Evolutionary conservation across 2,329 filamentous ascomycete genomes (phyloP), one percentile per base, ranked within the genome.

Genomic region (Aspergillus spinulosporus): DNA sequence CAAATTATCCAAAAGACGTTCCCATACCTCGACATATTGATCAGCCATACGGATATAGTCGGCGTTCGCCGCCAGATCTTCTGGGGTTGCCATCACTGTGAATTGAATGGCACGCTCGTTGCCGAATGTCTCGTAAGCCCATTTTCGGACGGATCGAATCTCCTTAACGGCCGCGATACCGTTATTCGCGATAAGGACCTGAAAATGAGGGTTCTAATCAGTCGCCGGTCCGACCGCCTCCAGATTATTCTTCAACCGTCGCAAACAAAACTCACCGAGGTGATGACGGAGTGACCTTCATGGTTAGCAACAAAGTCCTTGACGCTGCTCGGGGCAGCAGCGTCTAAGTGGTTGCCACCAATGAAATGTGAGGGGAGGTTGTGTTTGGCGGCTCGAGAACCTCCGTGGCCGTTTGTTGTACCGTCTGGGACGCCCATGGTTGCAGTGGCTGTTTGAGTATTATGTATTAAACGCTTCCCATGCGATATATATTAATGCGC

Each of bases 11-110:
- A 5, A 32, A 15, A 49, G 14, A 15, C 32, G 11, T 49, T 48
- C 51, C 66, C 78, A 52, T 73, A 84, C 82, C 80, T 99, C 94
- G 67, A 99, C 94, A 76, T 99, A 99, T 83, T 97, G 91, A 78
- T 99, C 94, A 34, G 94, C 94, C 94, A 99, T 97, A 74, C 94
- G 87, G 74, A 99, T 99, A 80, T 99, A 99, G 78, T 99, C 94
- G 66, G 94, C 94, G 76, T 99, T 99, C 74, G 94, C 94, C 74
- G 88, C 86, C 72, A 99, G 78, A 87, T 99, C 94, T 79, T 99
- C 94, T 49, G 94, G 94, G 39, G 94, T 99, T 67, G 94, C 94
- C 94, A 99, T 99, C 74, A 99, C 94, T 62, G 94, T 99, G 80
- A 99, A 99, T 74, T 97, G 92, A 72, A 99, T 97, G 68, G 93